Percentiles rank a stretch among this genome's conserved stretches.
These are phyloP conservation scores for Fonsecaea pedrosoi DNA, from an alignment of 2,329 filamentous ascomycete species.

Conservation along the genomic window DNA sequence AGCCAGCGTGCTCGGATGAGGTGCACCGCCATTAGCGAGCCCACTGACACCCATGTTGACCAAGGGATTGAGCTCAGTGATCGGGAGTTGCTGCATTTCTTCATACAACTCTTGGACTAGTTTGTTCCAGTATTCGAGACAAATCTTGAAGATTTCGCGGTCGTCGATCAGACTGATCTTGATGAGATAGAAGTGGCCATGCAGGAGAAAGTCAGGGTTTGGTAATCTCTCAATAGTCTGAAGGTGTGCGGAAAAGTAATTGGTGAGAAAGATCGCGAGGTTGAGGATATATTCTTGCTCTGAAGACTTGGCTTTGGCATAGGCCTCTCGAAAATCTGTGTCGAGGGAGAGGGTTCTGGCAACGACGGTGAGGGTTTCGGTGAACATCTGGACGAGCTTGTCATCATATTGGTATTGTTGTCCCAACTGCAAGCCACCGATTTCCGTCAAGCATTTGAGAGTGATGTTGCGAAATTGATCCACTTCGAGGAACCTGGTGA, in stretches of 20 bases:
- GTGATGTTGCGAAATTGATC: slow-evolving; percentile 97
- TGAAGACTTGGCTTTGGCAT: slow-evolving; percentile 85
- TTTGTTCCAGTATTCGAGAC: slow-evolving; percentile 98
- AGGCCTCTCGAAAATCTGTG: slow-evolving; percentile 88
- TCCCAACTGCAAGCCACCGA: slow-evolving; percentile 88
- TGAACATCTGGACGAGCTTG: slow-evolving; percentile 97
- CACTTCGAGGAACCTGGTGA: slow-evolving; percentile 88
- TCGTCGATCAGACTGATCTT: slow-evolving; percentile 98
- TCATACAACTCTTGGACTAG: slow-evolving; percentile 97
- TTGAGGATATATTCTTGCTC: slow-evolving; percentile 99
- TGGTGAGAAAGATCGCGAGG: slow-evolving; percentile 91
- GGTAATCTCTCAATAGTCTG: slow-evolving; percentile 94
- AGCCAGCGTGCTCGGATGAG: slow-evolving; percentile 81
- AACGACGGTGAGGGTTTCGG: slow-evolving; percentile 90
- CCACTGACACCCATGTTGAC: slow-evolving; percentile 76
- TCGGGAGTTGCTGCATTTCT: slow-evolving; percentile 95
- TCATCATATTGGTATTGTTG: slow-evolving; percentile 82
- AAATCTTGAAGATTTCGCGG: slow-evolving; percentile 99
- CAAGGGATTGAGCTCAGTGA: slow-evolving; percentile 90
- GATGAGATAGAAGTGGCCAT: slow-evolving; percentile 97
- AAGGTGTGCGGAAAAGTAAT: slow-evolving; percentile 94
- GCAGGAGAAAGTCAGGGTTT: slow-evolving; percentile 91
- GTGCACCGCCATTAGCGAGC: slow-evolving; percentile 78
- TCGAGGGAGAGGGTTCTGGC: slow-evolving; percentile 90
- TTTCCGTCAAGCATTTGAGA: slow-evolving; percentile 95